Evolutionary conservation across 108 stramenopile genomes (phyloP), one percentile per base, ranked within the genome.

Genomic region (Fistulifera solaris): DNA sequence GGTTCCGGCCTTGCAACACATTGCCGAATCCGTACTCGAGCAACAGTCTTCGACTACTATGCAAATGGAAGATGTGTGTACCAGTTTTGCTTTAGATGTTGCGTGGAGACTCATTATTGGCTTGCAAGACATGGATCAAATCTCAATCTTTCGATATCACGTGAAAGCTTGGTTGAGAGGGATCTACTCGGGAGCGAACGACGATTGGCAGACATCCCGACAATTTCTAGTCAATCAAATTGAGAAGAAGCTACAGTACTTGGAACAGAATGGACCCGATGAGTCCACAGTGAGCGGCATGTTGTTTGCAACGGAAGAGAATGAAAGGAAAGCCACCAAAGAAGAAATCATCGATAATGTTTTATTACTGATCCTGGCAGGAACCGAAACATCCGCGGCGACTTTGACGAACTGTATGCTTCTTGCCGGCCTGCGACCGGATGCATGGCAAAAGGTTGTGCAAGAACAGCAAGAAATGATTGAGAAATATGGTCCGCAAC

Each of bases 251-350:
- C 53, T 76, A 15, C 63, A 72, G 43, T 31, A 61, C 1, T 56
- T 76, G 25, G 48, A 60, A 42, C 39, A 10, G 31, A 59, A 61
- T 43, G 75, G 75, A 17, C 71, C 63, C 6, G 71, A 80, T 52
- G 75, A 52, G 39, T 72, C 71, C n/a, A 72, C 71, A 0, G 22
- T 76, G 45, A 64, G 71, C 39, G 71, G 57, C 21, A 68, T 76
- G 67, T 35, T 68, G 18, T 76, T 63, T 58, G 71, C 75, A 1
- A 41, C 7, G 22, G 24, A 28, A 1, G 53, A 13, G 4, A 27
- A 51, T 22, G 45, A n/a, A 67, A 73, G 53, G 56, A 72, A 35
- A 38, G 47, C 72, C 11, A 51, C 55, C 15, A 39, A 54, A 3
- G 38, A 58, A 11, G 61, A 76, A 40, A 59, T 76, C 8, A 65